Base-by-base conservation (phyloP, 441 rosid species). In the Populus hybrid region DNA sequence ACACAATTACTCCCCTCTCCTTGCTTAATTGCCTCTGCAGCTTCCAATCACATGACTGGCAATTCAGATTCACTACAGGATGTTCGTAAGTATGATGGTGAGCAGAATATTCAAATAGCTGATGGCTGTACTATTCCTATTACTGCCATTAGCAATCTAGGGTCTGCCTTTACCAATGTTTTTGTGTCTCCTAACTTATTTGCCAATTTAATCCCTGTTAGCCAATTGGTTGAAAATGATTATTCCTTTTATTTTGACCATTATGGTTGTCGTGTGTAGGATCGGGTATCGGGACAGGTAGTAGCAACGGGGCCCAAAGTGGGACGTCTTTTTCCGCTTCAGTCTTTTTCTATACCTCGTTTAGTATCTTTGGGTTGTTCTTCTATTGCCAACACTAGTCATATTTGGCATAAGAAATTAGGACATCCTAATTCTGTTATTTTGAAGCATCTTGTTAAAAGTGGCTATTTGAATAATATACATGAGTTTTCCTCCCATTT, bases 1-100 rank as follows among this genome's bases (percentile, higher is more conserved):
- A 42, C 16, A 16, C 12, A 42, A 16, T 6, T 42, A 42, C 16
- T 42, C 54, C 18, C 16, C 0, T 42, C 54, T 12, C 1, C 1
- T 12, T 42, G 0, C 2, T 42, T 42, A 42, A 3, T 42, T 42
- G 54, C 12, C 10, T 40, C 0, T 2, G 12, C 0, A 0, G 18
- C 16, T 32, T 32, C 5, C 34, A 32, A 32, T 32, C 5, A 32
- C 34, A 32, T 32, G 34, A 32, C 5, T 32, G 6, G 6, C n/a
- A 16, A 20, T 6, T 9, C 12, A 10, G 46, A 40, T 10, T 12
- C 12, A 10, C 46, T 40, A 40, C 0, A 40, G 1, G 3, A 34
- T 30, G 8, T 68, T 35, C 0, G 18, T 14, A 14, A 68, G 34
- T 12, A 68, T 68, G 71, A 28, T 6, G n/a, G 10, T 2, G 5